Conservation (phyloP, 108 stramenopile species). For the Parietichytrium sp. region DNA sequence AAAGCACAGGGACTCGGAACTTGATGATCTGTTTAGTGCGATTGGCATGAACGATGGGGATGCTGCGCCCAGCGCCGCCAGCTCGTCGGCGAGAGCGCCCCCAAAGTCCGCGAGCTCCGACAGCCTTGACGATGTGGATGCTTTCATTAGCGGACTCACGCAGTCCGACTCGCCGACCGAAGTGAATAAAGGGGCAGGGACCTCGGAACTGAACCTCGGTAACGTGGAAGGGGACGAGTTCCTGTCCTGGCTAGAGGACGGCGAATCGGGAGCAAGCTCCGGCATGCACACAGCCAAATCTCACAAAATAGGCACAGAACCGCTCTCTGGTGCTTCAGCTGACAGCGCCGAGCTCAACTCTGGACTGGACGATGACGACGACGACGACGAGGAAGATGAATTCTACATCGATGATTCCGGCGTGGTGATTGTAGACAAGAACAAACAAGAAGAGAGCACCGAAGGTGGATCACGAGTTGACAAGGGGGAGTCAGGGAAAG, state of each 20-base stretch:
- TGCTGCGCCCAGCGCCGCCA: background rate
- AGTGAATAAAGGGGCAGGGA: background rate
- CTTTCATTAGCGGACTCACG: no score
- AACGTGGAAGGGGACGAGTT: constrained; percentile 31
- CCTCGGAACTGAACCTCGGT: background rate
- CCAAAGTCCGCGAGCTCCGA: background rate
- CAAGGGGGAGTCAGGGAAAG: background rate
- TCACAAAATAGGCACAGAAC: background rate
- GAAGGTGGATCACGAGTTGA: background rate
- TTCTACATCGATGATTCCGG: constrained; percentile 15
- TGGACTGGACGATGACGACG: background rate
- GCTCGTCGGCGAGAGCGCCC: background rate
- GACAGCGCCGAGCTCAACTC: background rate
- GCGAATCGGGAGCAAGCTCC: background rate
- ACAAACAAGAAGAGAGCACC: background rate
- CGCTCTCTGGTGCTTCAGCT: background rate
- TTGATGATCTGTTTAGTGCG: background rate
- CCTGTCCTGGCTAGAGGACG: constrained; percentile 23
- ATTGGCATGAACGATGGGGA: background rate
- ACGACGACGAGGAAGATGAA: constrained; percentile 21
- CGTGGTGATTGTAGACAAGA: background rate
- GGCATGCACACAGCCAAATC: background rate
- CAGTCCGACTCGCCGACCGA: no score
- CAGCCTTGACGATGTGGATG: constrained; percentile 34
- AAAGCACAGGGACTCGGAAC: background rate